Percentiles rank a stretch among this genome's conserved stretches.
These are phyloP conservation scores for Rhododendron vialii DNA, from an alignment of 148 eudicot genomes.

Conservation along the genomic window DNA sequence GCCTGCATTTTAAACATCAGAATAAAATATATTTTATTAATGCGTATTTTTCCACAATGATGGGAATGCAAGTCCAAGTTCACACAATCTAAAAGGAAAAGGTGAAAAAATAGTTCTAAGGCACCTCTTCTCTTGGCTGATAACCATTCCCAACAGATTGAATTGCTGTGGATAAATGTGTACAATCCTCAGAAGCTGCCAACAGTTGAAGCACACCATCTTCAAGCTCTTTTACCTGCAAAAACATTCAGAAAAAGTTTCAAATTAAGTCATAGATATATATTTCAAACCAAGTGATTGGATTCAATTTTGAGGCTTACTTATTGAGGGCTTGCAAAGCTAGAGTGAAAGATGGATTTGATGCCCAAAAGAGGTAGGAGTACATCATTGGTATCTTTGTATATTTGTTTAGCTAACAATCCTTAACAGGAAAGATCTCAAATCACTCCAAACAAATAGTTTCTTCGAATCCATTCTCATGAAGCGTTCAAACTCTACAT, in stretches of 20 bases:
- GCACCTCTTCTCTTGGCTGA: conserved; percentile 53
- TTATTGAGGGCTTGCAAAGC: neutral
- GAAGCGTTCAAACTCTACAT: neutral
- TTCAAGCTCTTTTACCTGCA: conserved; percentile 82
- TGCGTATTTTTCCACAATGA: neutral
- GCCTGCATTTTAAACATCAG: conserved; percentile 33
- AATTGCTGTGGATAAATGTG: conserved; percentile 48
- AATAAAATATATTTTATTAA: neutral
- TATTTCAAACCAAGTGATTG: neutral
- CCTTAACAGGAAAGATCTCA: neutral
- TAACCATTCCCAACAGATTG: conserved; percentile 52
- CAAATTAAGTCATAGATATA: neutral
- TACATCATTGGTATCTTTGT: neutral
- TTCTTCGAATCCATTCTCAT: neutral
- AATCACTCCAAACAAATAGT: neutral
- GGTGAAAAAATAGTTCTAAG: neutral
- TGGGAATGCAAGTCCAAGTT: neutral
- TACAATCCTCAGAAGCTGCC: conserved; percentile 51
- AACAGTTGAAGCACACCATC: conserved; percentile 47
- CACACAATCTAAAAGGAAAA: neutral
- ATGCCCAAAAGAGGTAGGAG: neutral
- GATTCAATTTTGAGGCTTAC: neutral
- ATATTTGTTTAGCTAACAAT: neutral
- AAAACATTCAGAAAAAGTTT: neutral
- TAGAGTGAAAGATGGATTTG: neutral